Percentiles rank a stretch among this genome's conserved stretches.
Evolutionary conservation across 768 basidiomycete genomes (phyloP).

Genomic region (Rhodotorula paludigena): DNA sequence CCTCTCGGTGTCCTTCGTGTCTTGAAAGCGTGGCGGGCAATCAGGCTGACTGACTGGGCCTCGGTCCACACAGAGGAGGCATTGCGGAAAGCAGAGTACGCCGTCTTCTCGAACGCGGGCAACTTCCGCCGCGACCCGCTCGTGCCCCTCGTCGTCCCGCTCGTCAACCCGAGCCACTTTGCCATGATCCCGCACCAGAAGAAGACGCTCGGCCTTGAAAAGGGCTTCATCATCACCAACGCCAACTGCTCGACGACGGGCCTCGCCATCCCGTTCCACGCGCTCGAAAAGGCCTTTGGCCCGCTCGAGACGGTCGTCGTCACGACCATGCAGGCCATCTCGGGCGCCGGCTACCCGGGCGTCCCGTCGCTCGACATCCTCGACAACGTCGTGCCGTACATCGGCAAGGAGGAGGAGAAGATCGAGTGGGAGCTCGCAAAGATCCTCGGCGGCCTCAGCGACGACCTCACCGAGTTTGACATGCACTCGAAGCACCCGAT

Average conservation of each 20-base stretch:
- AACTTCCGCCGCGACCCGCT: constrained; percentile 86
- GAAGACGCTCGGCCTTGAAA: constrained; percentile 54
- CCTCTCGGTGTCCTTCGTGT: too few relatives aligned
- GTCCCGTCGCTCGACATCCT: constrained; percentile 81
- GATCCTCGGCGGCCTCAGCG: constrained; percentile 77
- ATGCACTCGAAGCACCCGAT: constrained; percentile 75
- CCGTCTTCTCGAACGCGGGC: constrained; percentile 96
- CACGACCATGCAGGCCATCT: constrained; percentile 97
- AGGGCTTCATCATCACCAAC: constrained; percentile 93
- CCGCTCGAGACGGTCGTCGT: constrained; percentile 86
- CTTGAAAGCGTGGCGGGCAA: not conserved
- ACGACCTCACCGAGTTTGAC: constrained; percentile 64
- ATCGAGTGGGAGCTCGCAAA: constrained; percentile 99
- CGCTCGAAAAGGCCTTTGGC: constrained; percentile 83
- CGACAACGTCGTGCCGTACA: constrained; percentile 94
- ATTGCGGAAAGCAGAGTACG: constrained; percentile 78
- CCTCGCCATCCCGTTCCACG: constrained; percentile 80
- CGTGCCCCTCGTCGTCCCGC: constrained; percentile 91
- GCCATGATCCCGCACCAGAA: constrained; percentile 79
- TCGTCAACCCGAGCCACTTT: constrained; percentile 84
- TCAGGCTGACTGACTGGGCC: not conserved
- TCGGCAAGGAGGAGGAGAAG: constrained; percentile 85
- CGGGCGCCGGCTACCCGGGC: constrained; percentile 96
- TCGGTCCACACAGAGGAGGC: constrained; percentile 60
- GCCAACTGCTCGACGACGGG: constrained; percentile 98